Conservation (phyloP, 495 filamentous ascomycete species). For the Friedmanniomyces simplex region DNA sequence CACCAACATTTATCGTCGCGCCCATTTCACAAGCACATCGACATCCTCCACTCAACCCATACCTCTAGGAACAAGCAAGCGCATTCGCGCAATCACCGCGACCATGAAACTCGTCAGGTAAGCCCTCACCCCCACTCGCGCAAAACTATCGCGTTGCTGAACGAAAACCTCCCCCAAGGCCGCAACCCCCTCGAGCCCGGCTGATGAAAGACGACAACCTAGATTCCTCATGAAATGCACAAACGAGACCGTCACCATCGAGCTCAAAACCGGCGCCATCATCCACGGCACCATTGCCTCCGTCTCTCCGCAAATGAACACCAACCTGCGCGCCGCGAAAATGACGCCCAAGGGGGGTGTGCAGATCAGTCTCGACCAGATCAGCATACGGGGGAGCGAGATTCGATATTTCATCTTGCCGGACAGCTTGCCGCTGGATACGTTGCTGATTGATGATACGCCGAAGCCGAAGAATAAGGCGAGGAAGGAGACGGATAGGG, state of each 20-base stretch:
- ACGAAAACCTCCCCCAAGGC: conserved; percentile 26
- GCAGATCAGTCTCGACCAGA: conserved; percentile 77
- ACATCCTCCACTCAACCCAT: not conserved
- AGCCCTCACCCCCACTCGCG: conserved; percentile 29
- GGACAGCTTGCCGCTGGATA: conserved; percentile 87
- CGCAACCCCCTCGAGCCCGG: conserved; percentile 17
- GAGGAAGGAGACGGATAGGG: conserved; percentile 72
- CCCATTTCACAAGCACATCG: too few species aligned
- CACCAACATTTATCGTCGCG: not conserved
- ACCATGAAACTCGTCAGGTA: conserved; percentile 97
- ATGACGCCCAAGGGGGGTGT: conserved; percentile 52
- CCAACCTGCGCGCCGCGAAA: conserved; percentile 74
- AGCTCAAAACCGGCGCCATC: conserved; percentile 96
- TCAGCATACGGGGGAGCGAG: conserved; percentile 88
- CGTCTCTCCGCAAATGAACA: conserved; percentile 96
- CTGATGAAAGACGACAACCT: conserved; percentile 27
- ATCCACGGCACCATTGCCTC: conserved; percentile 91
- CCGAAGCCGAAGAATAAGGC: conserved; percentile 99
- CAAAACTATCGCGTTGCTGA: conserved; percentile 33
- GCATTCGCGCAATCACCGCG: not conserved
- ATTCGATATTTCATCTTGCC: conserved; percentile 92
- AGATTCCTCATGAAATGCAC: conserved; percentile 98
- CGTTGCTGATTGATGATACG: conserved; percentile 86
- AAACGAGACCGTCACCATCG: conserved; percentile 94
- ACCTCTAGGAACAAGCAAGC: not conserved